phyloP scores from a whole-genome alignment of 306 rosid genomes.

The Biancaea sappan region DNA sequence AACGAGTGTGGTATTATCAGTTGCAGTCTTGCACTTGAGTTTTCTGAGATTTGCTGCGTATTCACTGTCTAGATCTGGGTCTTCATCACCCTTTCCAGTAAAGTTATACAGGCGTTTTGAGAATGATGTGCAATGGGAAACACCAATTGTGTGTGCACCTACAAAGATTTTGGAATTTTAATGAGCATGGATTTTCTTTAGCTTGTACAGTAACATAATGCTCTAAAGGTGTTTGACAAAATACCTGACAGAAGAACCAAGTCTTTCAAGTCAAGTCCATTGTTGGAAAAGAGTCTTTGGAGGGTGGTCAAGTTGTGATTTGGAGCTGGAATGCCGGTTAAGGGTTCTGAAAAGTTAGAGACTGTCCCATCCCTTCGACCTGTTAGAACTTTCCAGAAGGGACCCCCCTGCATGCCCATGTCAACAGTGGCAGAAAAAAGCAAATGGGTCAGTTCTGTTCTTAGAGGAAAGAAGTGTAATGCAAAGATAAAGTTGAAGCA shows the following conservation, averaged over 20 bases:
- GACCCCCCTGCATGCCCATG: conserved; percentile 78
- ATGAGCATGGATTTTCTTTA: not conserved
- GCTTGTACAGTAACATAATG: not conserved
- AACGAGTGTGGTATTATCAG: conserved; percentile 46
- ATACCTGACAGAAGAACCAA: conserved; percentile 81
- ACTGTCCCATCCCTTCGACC: conserved; percentile 82
- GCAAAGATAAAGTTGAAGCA: not conserved
- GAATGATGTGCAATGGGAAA: conserved; percentile 66
- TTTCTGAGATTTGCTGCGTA: conserved; percentile 69
- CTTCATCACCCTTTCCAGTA: conserved; percentile 69
- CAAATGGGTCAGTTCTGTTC: conserved; percentile 19
- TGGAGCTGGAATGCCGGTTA: conserved; percentile 63
- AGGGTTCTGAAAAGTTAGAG: conserved; percentile 49
- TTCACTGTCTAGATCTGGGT: conserved; percentile 64
- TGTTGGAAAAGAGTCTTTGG: conserved; percentile 47
- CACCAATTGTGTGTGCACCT: conserved; percentile 93
- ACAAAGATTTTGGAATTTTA: not conserved
- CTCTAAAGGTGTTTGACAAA: not conserved
- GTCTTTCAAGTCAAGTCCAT: conserved; percentile 73
- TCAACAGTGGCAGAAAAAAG: not conserved
- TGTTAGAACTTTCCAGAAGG: conserved; percentile 86
- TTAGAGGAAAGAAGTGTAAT: not conserved
- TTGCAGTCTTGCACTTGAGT: conserved; percentile 55
- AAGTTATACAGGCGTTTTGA: conserved; percentile 65
- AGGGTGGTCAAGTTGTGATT: conserved; percentile 57